Evolutionary conservation across 2,329 filamentous ascomycete genomes (phyloP), one percentile per base, ranked within the genome.

Genomic region (Epichloe scottii): DNA sequence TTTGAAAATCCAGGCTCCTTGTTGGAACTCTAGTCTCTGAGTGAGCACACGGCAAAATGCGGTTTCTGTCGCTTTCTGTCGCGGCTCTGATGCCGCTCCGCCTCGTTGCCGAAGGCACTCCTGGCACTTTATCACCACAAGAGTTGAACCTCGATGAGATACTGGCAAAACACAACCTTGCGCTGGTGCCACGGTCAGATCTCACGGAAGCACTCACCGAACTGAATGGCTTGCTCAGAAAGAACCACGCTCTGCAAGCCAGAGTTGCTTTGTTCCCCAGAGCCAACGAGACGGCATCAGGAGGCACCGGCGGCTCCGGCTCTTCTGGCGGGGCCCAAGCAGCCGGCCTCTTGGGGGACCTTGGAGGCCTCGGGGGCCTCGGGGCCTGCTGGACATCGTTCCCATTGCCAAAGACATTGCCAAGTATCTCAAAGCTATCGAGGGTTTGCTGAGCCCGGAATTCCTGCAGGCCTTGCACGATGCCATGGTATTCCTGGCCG

Each of bases 121-220:
- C 55, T 21, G 47, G 51, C 23, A 58, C 60, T 1, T 53, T 55
- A 15, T 63, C 63, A 15, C 53, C 59, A 7, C 60, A 62, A 21
- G 68, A 70, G 48, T 50, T 68, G 12, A 62, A 70, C 17, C 65
- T 73, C 21, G 68, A 69, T 21, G 68, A 67, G 43, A 57, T 69
- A 43, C 58, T 73, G 40, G 66, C 66, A 42, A 72, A 65, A 57
- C 69, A 72, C 57, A 71, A 72, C 49, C 60, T 73, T 34, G 71
- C 67, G 30, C 58, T 73, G 47, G 70, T 72, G 7, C 70, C 71
- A 35, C 63, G 68, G n/a, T 70, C 68, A 44, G 69, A 73, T 50
- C 66, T 73, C 50, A 70, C 70, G n/a, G 70, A 72, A 41, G 69
- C 66, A 1, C 54, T 73, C 15, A 66, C 65, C 5, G 69, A 73